Evolutionary conservation across 805 yeast species (phyloP).

Genomic region (Candida berthetii): DNA sequence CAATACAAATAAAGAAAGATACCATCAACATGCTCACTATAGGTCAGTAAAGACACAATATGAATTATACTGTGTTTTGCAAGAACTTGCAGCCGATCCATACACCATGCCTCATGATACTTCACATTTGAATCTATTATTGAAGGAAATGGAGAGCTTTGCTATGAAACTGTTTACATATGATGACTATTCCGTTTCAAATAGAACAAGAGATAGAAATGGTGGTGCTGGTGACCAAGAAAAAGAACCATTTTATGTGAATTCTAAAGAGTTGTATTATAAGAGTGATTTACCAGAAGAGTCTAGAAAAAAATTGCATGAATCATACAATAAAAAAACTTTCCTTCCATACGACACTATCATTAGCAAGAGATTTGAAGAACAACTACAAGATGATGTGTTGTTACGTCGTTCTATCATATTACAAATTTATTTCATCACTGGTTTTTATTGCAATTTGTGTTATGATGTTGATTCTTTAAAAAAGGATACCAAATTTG

Average conservation of each 20-base stretch:
- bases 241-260: neutral
- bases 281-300: conserved; percentile 5
- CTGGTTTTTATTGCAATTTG: neutral
- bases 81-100: conserved; percentile 14
- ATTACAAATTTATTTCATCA: conserved; percentile 5
- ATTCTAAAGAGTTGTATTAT: conserved; percentile 3
- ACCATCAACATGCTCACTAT: conserved; percentile 7
- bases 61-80: conserved; percentile 1
- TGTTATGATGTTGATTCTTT: neutral
- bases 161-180: neutral
- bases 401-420: conserved; percentile 10
- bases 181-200: neutral
- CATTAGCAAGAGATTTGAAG: conserved; percentile 7
- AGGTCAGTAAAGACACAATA: neutral
- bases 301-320: conserved; percentile 5
- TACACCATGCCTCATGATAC: neutral
- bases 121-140: neutral
- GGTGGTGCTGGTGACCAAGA: neutral
- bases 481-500: neutral
- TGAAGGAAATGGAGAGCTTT: neutral
- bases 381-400: conserved; percentile 11
- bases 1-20: conserved; percentile 9
- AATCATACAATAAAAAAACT: conserved; percentile 8
- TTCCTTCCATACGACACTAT: conserved; percentile 12
- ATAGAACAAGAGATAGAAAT: neutral